A percentile compares a stretch with the other conserved stretches of the same genome.
Evolutionary conservation across 164 flowering plant genomes (phyloP).

Genomic region (Akebia trifoliata): DNA sequence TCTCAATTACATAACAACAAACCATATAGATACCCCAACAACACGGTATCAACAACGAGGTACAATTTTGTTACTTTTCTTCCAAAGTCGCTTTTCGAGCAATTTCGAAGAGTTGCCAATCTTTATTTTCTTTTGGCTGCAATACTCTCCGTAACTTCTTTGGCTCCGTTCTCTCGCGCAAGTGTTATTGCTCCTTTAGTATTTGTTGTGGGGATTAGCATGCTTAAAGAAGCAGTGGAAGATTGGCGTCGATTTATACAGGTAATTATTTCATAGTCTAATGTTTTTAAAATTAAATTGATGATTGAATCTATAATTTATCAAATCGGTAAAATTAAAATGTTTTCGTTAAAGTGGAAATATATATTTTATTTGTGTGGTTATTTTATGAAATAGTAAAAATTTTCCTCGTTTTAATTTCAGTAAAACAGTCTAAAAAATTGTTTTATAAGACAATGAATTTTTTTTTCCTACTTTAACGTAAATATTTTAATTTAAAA

Average conservation of each 20-base stretch:
- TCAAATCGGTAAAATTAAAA: no score
- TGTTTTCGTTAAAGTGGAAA: no score
- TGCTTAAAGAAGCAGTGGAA: constrained; percentile 59
- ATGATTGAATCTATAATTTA: no score
- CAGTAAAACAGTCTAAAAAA: no score
- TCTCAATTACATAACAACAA: constrained; percentile 32
- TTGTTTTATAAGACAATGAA: no score
- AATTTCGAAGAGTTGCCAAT: constrained; percentile 69
- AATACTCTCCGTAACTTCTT: constrained; percentile 27
- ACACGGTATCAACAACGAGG: constrained; percentile 50
- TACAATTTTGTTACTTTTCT: constrained; percentile 49
- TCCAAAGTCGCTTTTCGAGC: constrained; percentile 63
- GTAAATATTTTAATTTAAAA: no score
- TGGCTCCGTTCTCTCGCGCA: constrained; percentile 35
- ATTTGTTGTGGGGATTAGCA: constrained; percentile 61
- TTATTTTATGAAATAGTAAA: no score
- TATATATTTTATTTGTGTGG: no score
- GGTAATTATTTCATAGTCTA: no score
- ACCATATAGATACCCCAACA: constrained; percentile 36
- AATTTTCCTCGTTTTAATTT: no score
- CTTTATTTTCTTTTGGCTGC: constrained; percentile 60
- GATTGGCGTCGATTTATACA: constrained; percentile 63
- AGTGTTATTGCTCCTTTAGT: constrained; percentile 58
- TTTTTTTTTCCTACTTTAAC: no score
- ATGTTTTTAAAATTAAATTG: no score